phyloP scores from a whole-genome alignment of 148 eudicot species.

The Rhododendron ferrugineum region DNA sequence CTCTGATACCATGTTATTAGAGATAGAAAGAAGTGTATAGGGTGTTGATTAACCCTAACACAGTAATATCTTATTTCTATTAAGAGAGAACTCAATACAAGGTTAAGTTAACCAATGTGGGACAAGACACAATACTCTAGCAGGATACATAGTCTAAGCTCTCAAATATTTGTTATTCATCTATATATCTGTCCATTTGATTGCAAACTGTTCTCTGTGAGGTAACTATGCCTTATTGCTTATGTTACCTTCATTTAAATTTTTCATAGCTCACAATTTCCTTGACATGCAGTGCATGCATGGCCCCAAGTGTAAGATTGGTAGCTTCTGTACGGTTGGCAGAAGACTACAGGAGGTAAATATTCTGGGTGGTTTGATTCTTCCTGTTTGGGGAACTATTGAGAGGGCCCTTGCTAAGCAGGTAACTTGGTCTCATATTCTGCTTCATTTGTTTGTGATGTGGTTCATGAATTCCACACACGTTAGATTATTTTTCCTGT shows the following conservation, averaged over 20 bases:
- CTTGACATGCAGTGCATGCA: slow-evolving; percentile 84
- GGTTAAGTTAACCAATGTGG: too few species aligned
- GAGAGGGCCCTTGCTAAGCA: slow-evolving; percentile 90
- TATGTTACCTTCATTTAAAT: not conserved
- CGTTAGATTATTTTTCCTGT: not conserved
- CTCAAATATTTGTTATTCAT: not conserved
- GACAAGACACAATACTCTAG: too few species aligned
- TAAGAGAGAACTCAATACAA: too few species aligned
- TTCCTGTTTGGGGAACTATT: slow-evolving; percentile 87
- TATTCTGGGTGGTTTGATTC: slow-evolving; percentile 90
- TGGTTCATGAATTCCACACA: not conserved
- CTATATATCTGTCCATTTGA: too few species aligned
- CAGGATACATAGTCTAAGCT: not conserved
- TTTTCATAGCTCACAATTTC: slow-evolving; percentile 5
- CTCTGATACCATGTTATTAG: too few species aligned
- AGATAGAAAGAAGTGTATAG: too few species aligned
- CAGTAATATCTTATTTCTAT: too few species aligned
- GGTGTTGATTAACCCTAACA: too few species aligned
- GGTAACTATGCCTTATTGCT: not conserved
- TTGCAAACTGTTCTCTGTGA: too few species aligned
- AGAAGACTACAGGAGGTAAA: slow-evolving; percentile 91
- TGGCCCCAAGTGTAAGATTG: slow-evolving; percentile 92
- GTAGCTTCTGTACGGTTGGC: slow-evolving; percentile 80
- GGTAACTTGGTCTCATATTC: slow-evolving; percentile 28
- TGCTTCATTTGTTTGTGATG: slow-evolving; percentile 2